phyloP scores from a whole-genome alignment of 495 filamentous ascomycete genomes.

The Antarctomyces pellizariae region DNA sequence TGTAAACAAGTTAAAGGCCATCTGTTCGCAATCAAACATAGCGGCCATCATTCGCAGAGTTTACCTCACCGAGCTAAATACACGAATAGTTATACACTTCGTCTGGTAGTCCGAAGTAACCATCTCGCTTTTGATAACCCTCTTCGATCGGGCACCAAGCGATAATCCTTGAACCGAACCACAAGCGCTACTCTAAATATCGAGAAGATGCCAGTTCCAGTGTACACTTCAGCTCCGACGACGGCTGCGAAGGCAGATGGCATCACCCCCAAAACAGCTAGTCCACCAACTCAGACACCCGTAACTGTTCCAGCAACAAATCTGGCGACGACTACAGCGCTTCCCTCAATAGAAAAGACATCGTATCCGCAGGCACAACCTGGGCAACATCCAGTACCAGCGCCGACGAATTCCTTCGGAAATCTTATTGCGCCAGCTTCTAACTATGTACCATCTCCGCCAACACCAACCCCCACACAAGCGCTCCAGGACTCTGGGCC shows the following conservation, averaged over 20 bases:
- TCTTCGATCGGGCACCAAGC: too few relatives aligned
- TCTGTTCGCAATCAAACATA: too few relatives aligned
- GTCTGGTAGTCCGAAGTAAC: too few relatives aligned
- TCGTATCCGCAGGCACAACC: conserved; percentile 9
- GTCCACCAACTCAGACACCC: conserved; percentile 3
- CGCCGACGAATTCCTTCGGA: conserved; percentile 6
- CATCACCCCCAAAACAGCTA: conserved; percentile 15
- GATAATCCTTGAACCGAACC: too few relatives aligned
- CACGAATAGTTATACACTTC: too few relatives aligned
- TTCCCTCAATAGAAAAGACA: conserved; percentile 4
- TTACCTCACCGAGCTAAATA: too few relatives aligned
- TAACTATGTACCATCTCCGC: too few relatives aligned
- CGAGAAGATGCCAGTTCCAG: too few relatives aligned
- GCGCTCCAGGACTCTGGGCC: conserved; percentile 9
- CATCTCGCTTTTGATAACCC: too few relatives aligned
- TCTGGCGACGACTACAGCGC: conserved; percentile 2
- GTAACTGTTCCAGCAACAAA: conserved; percentile 1
- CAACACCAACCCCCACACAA: conserved; percentile 12
- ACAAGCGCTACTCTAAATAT: too few relatives aligned
- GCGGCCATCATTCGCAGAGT: too few relatives aligned
- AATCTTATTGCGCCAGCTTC: conserved; percentile 5
- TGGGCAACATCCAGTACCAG: conserved; percentile 5
- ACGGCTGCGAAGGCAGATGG: conserved; percentile 18
- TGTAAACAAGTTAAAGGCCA: too few relatives aligned
- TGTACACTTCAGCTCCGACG: conserved; percentile 26